phyloP scores from a whole-genome alignment of 176 grass and related monocot species.

The Oryza glumipatula region DNA sequence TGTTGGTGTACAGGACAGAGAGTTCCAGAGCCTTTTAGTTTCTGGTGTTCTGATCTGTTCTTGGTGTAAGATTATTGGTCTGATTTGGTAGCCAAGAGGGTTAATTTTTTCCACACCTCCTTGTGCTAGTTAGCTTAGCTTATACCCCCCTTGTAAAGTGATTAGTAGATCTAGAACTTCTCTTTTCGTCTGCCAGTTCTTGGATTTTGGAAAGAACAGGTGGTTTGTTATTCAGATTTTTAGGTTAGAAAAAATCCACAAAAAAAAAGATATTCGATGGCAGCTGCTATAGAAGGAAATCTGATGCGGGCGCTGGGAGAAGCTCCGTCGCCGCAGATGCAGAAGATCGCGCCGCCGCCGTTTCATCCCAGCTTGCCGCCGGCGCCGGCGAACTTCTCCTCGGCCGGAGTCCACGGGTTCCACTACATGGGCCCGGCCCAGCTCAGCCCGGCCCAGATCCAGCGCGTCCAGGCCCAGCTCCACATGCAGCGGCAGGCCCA shows the following conservation, averaged over 20 bases:
- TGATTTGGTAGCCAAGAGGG: background rate
- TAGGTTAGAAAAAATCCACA: background rate
- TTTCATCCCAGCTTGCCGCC: background rate
- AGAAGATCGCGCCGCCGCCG: background rate
- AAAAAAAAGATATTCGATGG: conserved; percentile 40
- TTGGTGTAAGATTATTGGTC: background rate
- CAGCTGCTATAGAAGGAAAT: conserved; percentile 36
- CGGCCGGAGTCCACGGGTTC: background rate
- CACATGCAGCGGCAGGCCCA: conserved; percentile 34
- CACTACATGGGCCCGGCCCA: background rate
- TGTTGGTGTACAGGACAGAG: background rate
- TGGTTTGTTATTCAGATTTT: background rate
- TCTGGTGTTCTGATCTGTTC: conserved; percentile 34
- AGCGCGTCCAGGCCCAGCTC: conserved; percentile 43
- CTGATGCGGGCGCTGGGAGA: conserved; percentile 38
- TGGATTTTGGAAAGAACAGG: conserved; percentile 50
- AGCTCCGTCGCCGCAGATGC: background rate
- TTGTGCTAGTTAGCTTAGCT: background rate
- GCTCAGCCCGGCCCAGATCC: conserved; percentile 39
- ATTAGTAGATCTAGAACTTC: background rate
- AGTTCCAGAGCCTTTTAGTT: conserved; percentile 45
- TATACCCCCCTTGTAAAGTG: background rate
- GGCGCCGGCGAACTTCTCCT: background rate
- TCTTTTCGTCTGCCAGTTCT: conserved; percentile 30
- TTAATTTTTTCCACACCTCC: conserved; percentile 38